These are phyloP conservation scores for Phytophthora uliginosa DNA, from an alignment of 352 stramenopile genomes.

Conservation along the genomic window DNA sequence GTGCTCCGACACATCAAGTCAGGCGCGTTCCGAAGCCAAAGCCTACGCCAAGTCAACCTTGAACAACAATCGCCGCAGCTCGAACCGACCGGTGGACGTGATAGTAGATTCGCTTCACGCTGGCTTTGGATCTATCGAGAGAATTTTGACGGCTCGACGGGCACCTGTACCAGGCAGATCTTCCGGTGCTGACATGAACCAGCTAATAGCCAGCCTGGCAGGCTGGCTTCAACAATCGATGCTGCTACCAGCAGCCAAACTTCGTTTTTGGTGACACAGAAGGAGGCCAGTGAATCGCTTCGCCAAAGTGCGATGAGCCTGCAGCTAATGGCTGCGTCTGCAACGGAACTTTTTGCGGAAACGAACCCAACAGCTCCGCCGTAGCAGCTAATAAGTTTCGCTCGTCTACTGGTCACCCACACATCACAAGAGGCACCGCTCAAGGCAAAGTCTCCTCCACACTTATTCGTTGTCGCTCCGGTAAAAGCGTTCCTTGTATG, in stretches of 20 bases:
- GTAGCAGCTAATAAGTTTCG: too few species aligned
- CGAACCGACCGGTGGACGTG: constrained; percentile 8
- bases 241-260: constrained; percentile 10
- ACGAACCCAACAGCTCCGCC: neutral
- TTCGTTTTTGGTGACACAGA: constrained; percentile 1
- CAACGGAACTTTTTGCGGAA: constrained; percentile 6
- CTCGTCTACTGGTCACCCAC: too few species aligned
- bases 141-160: constrained; percentile 9
- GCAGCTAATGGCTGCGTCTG: constrained; percentile 4
- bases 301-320: constrained; percentile 4
- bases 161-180: neutral
- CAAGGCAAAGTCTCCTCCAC: neutral
- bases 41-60: neutral
- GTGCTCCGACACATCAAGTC: constrained; percentile 9
- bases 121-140: constrained; percentile 6
- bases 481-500: constrained; percentile 20
- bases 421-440: too few species aligned
- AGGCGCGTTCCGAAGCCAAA: neutral
- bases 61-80: neutral
- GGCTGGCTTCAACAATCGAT: neutral
- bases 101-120: constrained; percentile 9
- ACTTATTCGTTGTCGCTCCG: constrained; percentile 18
- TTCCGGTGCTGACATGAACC: neutral
- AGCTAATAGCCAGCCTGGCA: neutral
- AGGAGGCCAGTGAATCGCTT: neutral